Conservation (phyloP, 768 basidiomycete genomes). For the Pleurotus tuber-regium region DNA sequence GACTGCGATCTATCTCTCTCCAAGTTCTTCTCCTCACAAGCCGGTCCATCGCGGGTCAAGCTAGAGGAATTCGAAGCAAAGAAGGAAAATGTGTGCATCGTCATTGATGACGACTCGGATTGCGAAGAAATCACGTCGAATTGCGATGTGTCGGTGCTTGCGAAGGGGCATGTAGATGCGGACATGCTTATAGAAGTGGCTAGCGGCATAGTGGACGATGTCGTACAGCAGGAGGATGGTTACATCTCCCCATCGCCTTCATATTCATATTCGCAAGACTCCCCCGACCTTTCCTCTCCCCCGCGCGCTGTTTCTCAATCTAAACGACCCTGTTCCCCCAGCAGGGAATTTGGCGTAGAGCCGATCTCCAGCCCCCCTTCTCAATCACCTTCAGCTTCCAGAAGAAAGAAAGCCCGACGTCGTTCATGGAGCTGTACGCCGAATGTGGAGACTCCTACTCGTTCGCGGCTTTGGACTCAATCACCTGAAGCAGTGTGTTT, state of each 20-base stretch:
- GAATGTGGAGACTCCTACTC: slow-evolving; percentile 25
- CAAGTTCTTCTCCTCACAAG: slow-evolving; percentile 10
- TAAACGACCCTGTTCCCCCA: too few relatives aligned
- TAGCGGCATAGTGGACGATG: slow-evolving; percentile 31
- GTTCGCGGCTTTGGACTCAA: background rate
- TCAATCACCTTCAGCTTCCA: slow-evolving; percentile 5
- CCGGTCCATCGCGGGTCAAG: slow-evolving; percentile 26
- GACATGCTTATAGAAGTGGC: slow-evolving; percentile 42
- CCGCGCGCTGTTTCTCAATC: background rate
- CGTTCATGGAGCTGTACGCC: slow-evolving; percentile 1
- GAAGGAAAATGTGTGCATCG: slow-evolving; percentile 42
- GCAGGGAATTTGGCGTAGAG: slow-evolving; percentile 53
- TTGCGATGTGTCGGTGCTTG: slow-evolving; percentile 28
- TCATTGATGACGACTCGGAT: slow-evolving; percentile 27
- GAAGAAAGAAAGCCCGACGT: slow-evolving; percentile 10
- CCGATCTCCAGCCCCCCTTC: slow-evolving; percentile 46
- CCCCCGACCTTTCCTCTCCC: background rate
- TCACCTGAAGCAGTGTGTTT: slow-evolving; percentile 11
- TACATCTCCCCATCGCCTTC: slow-evolving; percentile 80
- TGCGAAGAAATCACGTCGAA: slow-evolving; percentile 21
- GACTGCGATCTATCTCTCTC: slow-evolving; percentile 2
- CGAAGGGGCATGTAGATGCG: slow-evolving; percentile 35
- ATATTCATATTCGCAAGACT: slow-evolving; percentile 18
- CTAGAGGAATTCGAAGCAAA: slow-evolving; percentile 21
- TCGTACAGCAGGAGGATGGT: slow-evolving; percentile 74